Conservation (phyloP, 73 alveolate species). For the Blepharisma stoltei region DNA sequence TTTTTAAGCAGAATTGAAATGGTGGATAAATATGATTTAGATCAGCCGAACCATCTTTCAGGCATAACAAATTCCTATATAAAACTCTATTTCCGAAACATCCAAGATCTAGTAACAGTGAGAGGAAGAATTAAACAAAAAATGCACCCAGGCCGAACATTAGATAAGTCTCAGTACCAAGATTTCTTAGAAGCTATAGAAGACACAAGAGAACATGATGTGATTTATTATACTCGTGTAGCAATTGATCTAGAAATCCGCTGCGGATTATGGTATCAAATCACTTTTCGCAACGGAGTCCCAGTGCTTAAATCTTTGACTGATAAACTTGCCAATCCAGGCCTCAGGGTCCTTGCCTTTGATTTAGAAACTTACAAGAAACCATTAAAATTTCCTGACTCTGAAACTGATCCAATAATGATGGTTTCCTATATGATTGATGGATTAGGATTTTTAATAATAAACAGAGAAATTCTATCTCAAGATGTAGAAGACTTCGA, state of each 20-base stretch:
- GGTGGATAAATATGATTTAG: constrained; percentile 82
- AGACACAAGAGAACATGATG: constrained; percentile 90
- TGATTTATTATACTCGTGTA: constrained; percentile 78
- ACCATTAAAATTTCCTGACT: constrained; percentile 96
- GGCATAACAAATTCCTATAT: constrained; percentile 74
- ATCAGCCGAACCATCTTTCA: constrained; percentile 79
- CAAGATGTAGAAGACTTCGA: constrained; percentile 94
- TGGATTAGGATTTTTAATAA: constrained; percentile 93
- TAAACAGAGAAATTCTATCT: constrained; percentile 83
- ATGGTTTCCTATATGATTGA: constrained; percentile 96
- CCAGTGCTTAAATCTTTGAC: constrained; percentile 47
- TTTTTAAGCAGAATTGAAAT: constrained; percentile 64
- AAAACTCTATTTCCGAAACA: constrained; percentile 78
- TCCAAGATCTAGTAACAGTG: constrained; percentile 67
- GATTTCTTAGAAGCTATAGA: constrained; percentile 66
- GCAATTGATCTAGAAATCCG: constrained; percentile 84
- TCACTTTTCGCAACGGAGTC: constrained; percentile 62
- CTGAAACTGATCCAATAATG: constrained; percentile 88
- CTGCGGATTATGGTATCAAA: constrained; percentile 87
- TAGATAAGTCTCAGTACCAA: constrained; percentile 35
- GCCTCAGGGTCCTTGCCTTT: constrained; percentile 62
- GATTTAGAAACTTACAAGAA: constrained; percentile 75
- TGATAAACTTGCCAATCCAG: constrained; percentile 81
- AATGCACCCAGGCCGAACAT: constrained; percentile 26
- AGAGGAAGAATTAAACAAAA: constrained; percentile 65